Percentiles rank a stretch among this genome's conserved stretches.
phyloP scores from a whole-genome alignment of 2,329 filamentous ascomycete species.

The Fusarium virguliforme region DNA sequence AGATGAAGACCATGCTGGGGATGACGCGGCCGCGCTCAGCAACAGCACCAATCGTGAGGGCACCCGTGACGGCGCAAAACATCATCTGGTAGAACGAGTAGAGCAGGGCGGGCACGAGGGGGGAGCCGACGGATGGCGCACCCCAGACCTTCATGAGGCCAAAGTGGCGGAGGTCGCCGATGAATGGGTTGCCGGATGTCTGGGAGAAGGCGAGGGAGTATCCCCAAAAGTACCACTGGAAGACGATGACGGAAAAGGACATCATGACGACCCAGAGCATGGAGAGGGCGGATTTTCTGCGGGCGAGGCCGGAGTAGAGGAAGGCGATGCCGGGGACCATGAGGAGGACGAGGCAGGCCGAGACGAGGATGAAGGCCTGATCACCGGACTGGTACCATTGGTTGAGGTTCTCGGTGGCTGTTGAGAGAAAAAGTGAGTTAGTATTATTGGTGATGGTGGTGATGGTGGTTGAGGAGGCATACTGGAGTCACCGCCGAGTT shows the following conservation, averaged over 20 bases:
- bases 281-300: constrained; percentile 95
- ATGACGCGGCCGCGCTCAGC: constrained; percentile 94
- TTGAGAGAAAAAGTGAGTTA: constrained; percentile 12
- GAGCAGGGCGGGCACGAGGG: constrained; percentile 88
- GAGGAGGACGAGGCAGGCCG: constrained; percentile 92
- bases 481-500: constrained; percentile 85
- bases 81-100: constrained; percentile 99
- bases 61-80: constrained; percentile 94
- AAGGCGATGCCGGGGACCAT: constrained; percentile 98
- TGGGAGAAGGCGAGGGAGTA: constrained; percentile 94
- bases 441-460: constrained; percentile 17
- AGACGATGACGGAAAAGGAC: constrained; percentile 89
- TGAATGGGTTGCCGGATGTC: constrained; percentile 87
- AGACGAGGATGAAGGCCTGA: constrained; percentile 92
- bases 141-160: constrained; percentile 89
- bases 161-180: constrained; percentile 91
- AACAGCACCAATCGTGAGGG: constrained; percentile 91
- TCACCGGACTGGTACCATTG: constrained; percentile 96
- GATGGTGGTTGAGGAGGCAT: constrained; percentile 59
- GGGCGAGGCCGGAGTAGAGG: constrained; percentile 96
- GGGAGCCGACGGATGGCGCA: constrained; percentile 88
- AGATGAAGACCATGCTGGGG: constrained; percentile 94
- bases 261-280: constrained; percentile 99
- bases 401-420: constrained; percentile 90
- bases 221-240: constrained; percentile 99